Base-by-base conservation (phyloP, 768 basidiomycete genomes). In the Phlebiopsis flavidoalba region DNA sequence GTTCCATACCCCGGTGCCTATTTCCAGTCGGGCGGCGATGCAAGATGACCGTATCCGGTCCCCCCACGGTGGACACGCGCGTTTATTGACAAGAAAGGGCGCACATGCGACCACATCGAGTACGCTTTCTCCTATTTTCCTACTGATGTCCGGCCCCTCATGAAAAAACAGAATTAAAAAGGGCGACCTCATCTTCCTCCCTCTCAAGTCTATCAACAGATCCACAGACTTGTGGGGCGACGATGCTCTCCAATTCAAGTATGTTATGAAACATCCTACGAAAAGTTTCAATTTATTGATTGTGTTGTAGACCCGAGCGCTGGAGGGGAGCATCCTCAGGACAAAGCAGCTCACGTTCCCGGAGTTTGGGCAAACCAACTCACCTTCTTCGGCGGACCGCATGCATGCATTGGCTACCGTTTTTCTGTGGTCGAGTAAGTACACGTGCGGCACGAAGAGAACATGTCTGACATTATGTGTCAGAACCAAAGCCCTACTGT, bases 371-470 rank as follows among this genome's bases (percentile, higher is more conserved):
- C 81, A 6, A 79, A 86, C 65, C 66, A 84, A 62, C 67, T 88
- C 36, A 79, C 83, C 0, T 90, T 90, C 77, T 64, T 86, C 2
- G 84, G 84, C 36, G 88, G 88, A 5, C 83, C 85, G 14, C 78
- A 79, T 19, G 78, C 84, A 0, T 90, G 87, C 62, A 87, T 89
- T 37, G 86, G 86, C 0, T 88, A 82, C 67, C 79, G 83, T 3
- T 88, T 88, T 67, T 76, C 87, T 14, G 69, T 88, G 21, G 73
- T 81, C 15, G 85, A 85, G 83, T 85, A 60, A 45, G 83, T 77
- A 21, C n/a, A 12, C 45, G 36, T 58, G 10, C 53, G 24, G 19
- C 37, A 22, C 1, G 21, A 52, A 10, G n/a, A 22, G 8, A 4
- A 48, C 51, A 8, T 47, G 53, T 33, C 22, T 49, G 31, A 46